A percentile compares a stretch with the other conserved stretches of the same genome.
phyloP scores from a whole-genome alignment of 1,284 basidiomycete genomes.

The Malassezia globosa region DNA sequence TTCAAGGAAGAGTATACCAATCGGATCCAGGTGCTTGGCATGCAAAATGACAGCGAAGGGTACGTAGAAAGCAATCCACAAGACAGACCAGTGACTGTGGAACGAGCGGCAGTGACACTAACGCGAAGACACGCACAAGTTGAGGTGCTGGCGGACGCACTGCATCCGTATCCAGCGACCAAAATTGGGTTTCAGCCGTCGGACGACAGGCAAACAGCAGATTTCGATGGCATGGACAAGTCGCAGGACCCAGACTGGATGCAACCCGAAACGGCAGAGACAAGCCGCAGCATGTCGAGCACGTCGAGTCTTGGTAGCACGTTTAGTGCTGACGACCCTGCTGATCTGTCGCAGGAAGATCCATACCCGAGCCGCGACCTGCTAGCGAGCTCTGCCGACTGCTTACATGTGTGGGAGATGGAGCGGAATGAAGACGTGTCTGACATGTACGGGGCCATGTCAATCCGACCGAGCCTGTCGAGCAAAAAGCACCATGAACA shows the following conservation, averaged over 20 bases:
- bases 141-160: slow-evolving; percentile 34
- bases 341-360: slow-evolving; percentile 1
- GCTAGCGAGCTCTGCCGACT: slow-evolving; percentile 43
- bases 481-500: too few relatives aligned
- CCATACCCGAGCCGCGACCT: slow-evolving; percentile 40
- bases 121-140: slow-evolving; percentile 16
- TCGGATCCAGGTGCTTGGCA: slow-evolving; percentile 42
- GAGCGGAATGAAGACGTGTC: slow-evolving; percentile 22
- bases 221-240: slow-evolving; percentile 1
- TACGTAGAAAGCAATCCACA: not conserved
- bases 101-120: too few relatives aligned
- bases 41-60: slow-evolving; percentile 22
- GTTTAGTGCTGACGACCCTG: not conserved
- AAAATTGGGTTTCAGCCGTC: slow-evolving; percentile 44
- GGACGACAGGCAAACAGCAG: slow-evolving; percentile 12
- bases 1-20: slow-evolving; percentile 45
- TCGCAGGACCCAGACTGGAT: not conserved
- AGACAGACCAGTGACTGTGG: too few relatives aligned
- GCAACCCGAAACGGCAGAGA: not conserved
- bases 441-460: slow-evolving; percentile 21
- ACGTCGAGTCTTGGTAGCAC: not conserved
- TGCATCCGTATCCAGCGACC: slow-evolving; percentile 44
- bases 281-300: slow-evolving; percentile 1
- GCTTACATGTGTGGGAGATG: slow-evolving; percentile 43
- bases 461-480: slow-evolving; percentile 16